Base-by-base conservation (phyloP, 2,329 filamentous ascomycete species). In the Pyricularia grisea region DNA sequence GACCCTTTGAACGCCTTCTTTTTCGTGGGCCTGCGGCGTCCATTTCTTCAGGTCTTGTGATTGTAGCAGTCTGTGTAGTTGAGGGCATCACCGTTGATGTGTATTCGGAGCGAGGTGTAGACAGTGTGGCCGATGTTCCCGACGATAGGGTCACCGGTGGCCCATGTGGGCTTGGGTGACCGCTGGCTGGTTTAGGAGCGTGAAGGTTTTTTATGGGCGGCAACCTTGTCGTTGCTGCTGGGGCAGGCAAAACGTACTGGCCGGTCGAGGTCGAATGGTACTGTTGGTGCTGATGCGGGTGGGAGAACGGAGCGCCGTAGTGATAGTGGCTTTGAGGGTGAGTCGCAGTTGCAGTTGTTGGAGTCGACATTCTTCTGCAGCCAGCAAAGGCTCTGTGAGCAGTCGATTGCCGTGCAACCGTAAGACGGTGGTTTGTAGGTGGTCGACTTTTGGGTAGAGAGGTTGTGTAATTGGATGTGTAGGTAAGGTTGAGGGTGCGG, bases 311-410 rank as follows among this genome's bases (percentile, higher is more conserved):
- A 76, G 89, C 89, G 82, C 89, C 88, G 76, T 85, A 85, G 71
- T 86, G 85, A 79, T 88, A 87, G 79, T 90, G 88, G 75, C 60
- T 63, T 63, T 86, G 87, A 77, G 89, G 88, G 76, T 92, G 84
- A 73, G 89, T 90, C 76, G 89, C 89, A 78, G 90, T 91, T 75
- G 89, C 90, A 76, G 89, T 91, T 71, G 91, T 92, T 74, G 92
- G 91, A 74, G 91, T 93, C 84, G 92, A 94, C 92, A 94, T 94
- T 28, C 60, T 63, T 63, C 60, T 63, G 60, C 60, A 63, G 60
- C 60, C 60, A 63, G 60, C 60, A 28, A 28, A 28, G 60, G 60
- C 60, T 28, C 25, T 14, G 7, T 63, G 28, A 12, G 60, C 60
- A 63, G 60, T 63, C 60, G 60, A 63, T 63, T 63, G 60, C 60